Evolutionary conservation across 768 basidiomycete species (phyloP).

Genomic region (Suillus plorans): DNA sequence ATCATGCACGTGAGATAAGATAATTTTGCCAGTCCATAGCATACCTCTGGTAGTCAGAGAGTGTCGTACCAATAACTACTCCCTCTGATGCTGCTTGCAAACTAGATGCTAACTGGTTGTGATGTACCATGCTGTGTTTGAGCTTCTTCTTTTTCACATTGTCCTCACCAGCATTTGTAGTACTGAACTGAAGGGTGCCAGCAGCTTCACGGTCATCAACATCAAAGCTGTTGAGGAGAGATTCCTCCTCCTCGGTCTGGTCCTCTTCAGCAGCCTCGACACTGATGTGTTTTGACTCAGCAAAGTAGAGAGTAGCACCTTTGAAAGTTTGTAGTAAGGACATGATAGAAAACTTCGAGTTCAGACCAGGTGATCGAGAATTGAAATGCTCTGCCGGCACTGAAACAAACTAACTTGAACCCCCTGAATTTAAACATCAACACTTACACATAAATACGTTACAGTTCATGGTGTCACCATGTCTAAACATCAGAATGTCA

Average conservation of each 20-base stretch:
- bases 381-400: not conserved
- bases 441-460: not conserved
- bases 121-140: not conserved
- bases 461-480: not conserved
- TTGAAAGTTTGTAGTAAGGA: not conserved
- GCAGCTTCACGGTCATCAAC: not conserved
- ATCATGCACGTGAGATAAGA: not conserved
- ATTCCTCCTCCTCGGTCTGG: constrained; percentile 5
- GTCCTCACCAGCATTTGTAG: not conserved
- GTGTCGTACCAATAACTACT: constrained; percentile 26
- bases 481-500: not conserved
- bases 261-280: constrained; percentile 3
- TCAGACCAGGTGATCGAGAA: not conserved
- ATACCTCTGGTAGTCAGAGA: constrained; percentile 30
- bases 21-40: not conserved
- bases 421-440: not conserved
- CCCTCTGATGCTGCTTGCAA: constrained; percentile 27
- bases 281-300: not conserved
- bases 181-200: not conserved
- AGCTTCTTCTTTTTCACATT: not conserved
- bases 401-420: not conserved
- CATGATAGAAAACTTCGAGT: not conserved
- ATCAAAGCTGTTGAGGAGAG: constrained; percentile 8
- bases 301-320: not conserved
- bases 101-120: constrained; percentile 1